Evolutionary conservation across 495 filamentous ascomycete species (phyloP).

Genomic region (Trichoderma virens): DNA sequence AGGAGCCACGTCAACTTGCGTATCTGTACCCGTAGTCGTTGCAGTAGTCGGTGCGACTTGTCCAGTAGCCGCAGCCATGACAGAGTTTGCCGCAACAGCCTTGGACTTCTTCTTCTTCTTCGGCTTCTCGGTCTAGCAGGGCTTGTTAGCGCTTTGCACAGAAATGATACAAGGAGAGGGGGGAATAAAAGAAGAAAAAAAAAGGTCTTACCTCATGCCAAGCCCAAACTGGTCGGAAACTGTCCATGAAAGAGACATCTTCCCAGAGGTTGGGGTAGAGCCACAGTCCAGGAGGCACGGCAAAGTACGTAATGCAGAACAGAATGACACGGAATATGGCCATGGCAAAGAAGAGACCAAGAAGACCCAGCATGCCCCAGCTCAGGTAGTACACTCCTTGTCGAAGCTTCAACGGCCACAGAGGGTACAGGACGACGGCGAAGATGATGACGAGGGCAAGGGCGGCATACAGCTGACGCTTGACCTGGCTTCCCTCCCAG

Average conservation of each 20-base stretch:
- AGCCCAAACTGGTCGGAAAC: constrained; percentile 92
- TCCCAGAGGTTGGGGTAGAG: constrained; percentile 97
- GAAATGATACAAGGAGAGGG: too few species aligned
- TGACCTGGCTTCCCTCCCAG: constrained; percentile 90
- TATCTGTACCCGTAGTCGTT: constrained; percentile 50
- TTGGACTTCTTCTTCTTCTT: constrained; percentile 53
- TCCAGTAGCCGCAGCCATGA: constrained; percentile 30
- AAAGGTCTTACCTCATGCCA: constrained; percentile 81
- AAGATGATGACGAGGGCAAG: constrained; percentile 77
- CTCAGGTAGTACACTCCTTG: constrained; percentile 96
- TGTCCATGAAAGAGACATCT: constrained; percentile 97
- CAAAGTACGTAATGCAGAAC: constrained; percentile 88
- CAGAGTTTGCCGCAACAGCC: constrained; percentile 12
- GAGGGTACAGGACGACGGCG: constrained; percentile 84
- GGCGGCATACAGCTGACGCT: constrained; percentile 81
- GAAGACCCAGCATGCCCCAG: constrained; percentile 85
- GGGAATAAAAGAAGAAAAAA: constrained; percentile 6
- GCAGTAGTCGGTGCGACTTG: constrained; percentile 50
- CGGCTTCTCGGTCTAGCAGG: constrained; percentile 20
- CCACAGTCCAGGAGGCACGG: constrained; percentile 82
- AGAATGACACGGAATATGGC: constrained; percentile 90
- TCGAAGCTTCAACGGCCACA: constrained; percentile 88
- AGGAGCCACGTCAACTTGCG: constrained; percentile 37
- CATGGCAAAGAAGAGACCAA: constrained; percentile 96
- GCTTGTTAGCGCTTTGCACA: constrained; percentile 20